These are phyloP conservation scores for Colletotrichum cereale DNA, from an alignment of 2,329 filamentous ascomycete genomes.

Conservation along the genomic window DNA sequence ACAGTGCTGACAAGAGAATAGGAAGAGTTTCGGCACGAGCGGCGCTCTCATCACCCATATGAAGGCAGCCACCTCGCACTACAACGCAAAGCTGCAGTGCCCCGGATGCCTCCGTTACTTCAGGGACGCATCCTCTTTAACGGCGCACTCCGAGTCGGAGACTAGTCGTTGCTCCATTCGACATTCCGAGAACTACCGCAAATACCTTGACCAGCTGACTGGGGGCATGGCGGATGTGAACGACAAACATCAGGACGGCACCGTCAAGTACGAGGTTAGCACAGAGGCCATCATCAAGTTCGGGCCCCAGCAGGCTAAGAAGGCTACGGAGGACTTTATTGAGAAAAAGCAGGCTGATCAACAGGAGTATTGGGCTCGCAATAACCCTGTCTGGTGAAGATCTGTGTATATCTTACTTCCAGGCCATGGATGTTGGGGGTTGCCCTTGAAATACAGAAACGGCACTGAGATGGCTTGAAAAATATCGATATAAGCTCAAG, in stretches of 20 bases:
- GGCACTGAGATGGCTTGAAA: neutral
- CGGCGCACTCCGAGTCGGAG: conserved; percentile 62
- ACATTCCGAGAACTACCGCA: conserved; percentile 53
- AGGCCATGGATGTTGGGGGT: neutral
- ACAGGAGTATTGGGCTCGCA: conserved; percentile 14
- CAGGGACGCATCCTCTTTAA: conserved; percentile 56
- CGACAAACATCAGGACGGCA: conserved; percentile 50
- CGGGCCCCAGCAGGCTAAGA: conserved; percentile 14
- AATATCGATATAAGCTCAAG: neutral
- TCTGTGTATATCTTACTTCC: neutral
- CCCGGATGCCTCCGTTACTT: conserved; percentile 59
- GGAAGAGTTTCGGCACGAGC: conserved; percentile 55
- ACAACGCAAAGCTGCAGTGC: conserved; percentile 54
- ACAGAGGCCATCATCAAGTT: conserved; percentile 39
- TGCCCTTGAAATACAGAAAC: neutral
- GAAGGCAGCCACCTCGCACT: conserved; percentile 55
- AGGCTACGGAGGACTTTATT: conserved; percentile 10
- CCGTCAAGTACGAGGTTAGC: conserved; percentile 49
- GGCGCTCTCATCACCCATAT: conserved; percentile 58
- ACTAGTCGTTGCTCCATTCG: conserved; percentile 58
- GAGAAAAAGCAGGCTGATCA: conserved; percentile 20
- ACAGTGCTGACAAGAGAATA: conserved; percentile 44
- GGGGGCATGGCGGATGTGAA: conserved; percentile 53
- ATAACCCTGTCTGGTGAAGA: conserved; percentile 30
- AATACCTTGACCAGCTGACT: conserved; percentile 55